Base-by-base conservation (phyloP, 495 filamentous ascomycete genomes). In the Tuber indicum region DNA sequence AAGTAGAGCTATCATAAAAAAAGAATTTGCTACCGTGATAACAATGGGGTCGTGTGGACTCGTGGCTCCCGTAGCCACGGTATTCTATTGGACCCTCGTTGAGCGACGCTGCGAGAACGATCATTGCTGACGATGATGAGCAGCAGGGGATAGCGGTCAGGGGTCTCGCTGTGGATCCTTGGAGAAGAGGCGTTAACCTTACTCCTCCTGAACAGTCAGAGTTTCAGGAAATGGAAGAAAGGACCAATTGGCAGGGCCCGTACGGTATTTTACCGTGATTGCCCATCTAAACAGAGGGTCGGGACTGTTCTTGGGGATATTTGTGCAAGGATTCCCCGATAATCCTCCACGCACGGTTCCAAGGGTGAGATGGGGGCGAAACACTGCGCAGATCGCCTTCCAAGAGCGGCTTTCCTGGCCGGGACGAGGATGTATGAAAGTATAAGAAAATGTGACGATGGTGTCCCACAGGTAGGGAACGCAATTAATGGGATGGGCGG, bases 111-210 rank as follows among this genome's bases (percentile, higher is more conserved):
- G 78, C 78, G 77, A 71, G 78, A 80, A 80, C 77, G 78, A 80
- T 80, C 78, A 80, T 80, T 80, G 78, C 78, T 80, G 78, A 80
- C 78, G 78, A 80, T 80, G 78, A 80, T 80, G 78, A 80, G 78
- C 78, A 80, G 78, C 78, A 80, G 77, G 78, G 78, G 78, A 80
- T 80, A 76, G 26, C 74, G 66, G 78, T 76, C 78, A 80, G 78
- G 78, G 78, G 78, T 75, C 73, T 73, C 58, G 74, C 4, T 36
- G 72, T 47, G 77, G 77, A 79, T 80, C 73, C 78, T 73, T 73
- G 73, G 62, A 73, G 76, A 32, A 32, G 76, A 78, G 74, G 73
- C 73, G 71, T 73, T 71, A 70, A 79, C 71, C 77, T 80, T 80
- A 80, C 78, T 74, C 62, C 74, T 80, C 79, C 79, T 76, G 78